Percentiles rank a stretch among this genome's conserved stretches.
These are phyloP conservation scores for Chlorophyllum brunneum DNA, from an alignment of 768 basidiomycete genomes.

Conservation along the genomic window DNA sequence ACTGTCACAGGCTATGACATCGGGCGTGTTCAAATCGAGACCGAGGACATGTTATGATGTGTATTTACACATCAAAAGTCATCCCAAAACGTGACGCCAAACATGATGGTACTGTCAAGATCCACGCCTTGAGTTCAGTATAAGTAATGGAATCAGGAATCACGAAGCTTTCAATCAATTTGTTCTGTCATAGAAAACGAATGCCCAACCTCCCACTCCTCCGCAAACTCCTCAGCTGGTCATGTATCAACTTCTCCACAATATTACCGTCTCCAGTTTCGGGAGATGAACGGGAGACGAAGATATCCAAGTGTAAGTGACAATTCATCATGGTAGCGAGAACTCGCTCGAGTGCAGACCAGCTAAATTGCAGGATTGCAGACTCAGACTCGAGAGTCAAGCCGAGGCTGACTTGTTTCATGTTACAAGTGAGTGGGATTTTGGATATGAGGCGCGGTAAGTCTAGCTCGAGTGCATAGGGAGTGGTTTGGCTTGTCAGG, in stretches of 20 bases:
- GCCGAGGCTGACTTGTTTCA: neutral
- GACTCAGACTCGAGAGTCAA: neutral
- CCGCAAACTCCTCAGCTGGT: neutral
- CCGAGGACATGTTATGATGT: too few relatives aligned
- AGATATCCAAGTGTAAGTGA: neutral
- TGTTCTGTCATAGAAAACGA: neutral
- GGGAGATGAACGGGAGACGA: neutral
- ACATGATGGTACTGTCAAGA: neutral
- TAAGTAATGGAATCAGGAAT: neutral
- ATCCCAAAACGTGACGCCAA: too few relatives aligned
- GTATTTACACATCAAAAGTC: too few relatives aligned
- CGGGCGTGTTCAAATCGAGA: too few relatives aligned
- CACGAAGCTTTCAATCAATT: neutral
- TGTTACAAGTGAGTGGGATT: neutral
- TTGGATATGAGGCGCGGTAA: neutral
- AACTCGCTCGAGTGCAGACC: neutral
- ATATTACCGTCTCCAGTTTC: neutral
- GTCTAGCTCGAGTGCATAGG: neutral
- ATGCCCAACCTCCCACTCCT: neutral
- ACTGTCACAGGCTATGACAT: too few relatives aligned
- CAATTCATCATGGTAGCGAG: neutral
- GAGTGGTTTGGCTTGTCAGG: neutral
- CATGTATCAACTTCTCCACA: neutral
- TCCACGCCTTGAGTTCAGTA: neutral
- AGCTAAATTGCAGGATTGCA: neutral